phyloP scores from a whole-genome alignment of 2,329 filamentous ascomycete species.

The Mycosphaerella sp. region DNA sequence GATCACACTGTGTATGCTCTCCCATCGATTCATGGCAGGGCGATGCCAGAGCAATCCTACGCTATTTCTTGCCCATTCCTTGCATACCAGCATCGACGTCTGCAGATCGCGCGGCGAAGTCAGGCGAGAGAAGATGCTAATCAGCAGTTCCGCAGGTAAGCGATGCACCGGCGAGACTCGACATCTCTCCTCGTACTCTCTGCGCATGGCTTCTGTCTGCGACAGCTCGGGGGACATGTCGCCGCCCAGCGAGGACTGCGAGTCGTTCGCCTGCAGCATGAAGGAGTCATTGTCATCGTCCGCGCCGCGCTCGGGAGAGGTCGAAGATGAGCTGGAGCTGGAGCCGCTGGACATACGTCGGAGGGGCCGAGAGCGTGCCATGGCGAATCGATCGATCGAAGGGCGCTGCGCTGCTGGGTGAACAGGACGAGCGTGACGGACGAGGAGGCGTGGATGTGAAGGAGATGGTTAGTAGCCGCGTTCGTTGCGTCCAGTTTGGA shows the following conservation, averaged over 20 bases:
- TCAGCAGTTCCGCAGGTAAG: slow-evolving; percentile 89
- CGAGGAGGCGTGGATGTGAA: not conserved
- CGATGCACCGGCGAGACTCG: slow-evolving; percentile 74
- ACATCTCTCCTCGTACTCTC: slow-evolving; percentile 54
- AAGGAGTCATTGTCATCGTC: slow-evolving; percentile 95
- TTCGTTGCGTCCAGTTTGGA: too few species aligned
- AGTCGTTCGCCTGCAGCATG: slow-evolving; percentile 75
- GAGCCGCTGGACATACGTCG: slow-evolving; percentile 31
- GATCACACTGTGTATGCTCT: slow-evolving; percentile 73
- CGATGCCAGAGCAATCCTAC: slow-evolving; percentile 94
- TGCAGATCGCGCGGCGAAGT: slow-evolving; percentile 65
- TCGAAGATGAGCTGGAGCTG: slow-evolving; percentile 57
- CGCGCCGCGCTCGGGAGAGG: slow-evolving; percentile 66
- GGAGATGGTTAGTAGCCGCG: not conserved
- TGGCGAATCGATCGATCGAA: slow-evolving; percentile 4
- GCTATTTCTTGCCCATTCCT: slow-evolving; percentile 84
- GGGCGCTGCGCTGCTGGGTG: not conserved
- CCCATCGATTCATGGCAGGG: slow-evolving; percentile 82
- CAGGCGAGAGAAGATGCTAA: slow-evolving; percentile 83
- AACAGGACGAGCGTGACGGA: not conserved
- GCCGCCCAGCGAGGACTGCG: slow-evolving; percentile 80
- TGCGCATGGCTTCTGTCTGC: slow-evolving; percentile 59
- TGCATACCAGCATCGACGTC: slow-evolving; percentile 88
- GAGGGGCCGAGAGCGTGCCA: slow-evolving; percentile 26
- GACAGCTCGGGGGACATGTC: slow-evolving; percentile 48